A percentile compares a stretch with the other conserved stretches of the same genome.
phyloP scores from a whole-genome alignment of 2,329 filamentous ascomycete species.

The Diplodia sapinea region DNA sequence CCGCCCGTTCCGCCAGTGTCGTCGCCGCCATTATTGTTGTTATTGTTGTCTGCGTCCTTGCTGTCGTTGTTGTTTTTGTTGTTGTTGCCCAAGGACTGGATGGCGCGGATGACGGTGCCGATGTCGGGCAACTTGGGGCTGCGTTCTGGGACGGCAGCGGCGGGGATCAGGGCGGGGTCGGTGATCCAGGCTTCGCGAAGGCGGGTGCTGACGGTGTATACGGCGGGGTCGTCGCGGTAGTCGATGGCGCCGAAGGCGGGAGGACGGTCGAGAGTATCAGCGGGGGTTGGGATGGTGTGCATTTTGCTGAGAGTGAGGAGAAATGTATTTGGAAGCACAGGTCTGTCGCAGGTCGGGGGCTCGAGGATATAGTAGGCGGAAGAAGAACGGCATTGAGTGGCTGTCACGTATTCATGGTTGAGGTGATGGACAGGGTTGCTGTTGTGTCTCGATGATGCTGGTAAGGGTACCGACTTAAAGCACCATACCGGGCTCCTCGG shows the following conservation, averaged over 20 bases:
- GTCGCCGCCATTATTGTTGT: background rate
- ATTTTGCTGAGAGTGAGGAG: background rate
- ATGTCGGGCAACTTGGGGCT: background rate
- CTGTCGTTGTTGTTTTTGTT: background rate
- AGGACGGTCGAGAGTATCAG: background rate
- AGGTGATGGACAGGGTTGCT: background rate
- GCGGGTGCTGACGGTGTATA: constrained; percentile 7
- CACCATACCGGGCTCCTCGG: background rate
- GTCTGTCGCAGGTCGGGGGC: too few relatives aligned
- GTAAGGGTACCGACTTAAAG: background rate
- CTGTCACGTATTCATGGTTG: background rate
- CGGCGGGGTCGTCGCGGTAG: constrained; percentile 16
- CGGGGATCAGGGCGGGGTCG: background rate
- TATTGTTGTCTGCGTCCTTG: background rate
- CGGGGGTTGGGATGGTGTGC: background rate
- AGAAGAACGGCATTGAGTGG: background rate
- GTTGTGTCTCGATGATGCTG: background rate
- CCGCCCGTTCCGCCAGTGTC: too few relatives aligned
- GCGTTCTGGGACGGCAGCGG: background rate
- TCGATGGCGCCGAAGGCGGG: background rate
- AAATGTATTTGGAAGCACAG: background rate
- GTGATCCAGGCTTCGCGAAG: constrained; percentile 15
- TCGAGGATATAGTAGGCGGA: background rate
- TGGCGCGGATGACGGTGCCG: background rate
- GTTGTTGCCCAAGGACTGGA: background rate